These are phyloP conservation scores for Aspergillus flavus DNA, from an alignment of 2,329 filamentous ascomycete species.

Conservation along the genomic window DNA sequence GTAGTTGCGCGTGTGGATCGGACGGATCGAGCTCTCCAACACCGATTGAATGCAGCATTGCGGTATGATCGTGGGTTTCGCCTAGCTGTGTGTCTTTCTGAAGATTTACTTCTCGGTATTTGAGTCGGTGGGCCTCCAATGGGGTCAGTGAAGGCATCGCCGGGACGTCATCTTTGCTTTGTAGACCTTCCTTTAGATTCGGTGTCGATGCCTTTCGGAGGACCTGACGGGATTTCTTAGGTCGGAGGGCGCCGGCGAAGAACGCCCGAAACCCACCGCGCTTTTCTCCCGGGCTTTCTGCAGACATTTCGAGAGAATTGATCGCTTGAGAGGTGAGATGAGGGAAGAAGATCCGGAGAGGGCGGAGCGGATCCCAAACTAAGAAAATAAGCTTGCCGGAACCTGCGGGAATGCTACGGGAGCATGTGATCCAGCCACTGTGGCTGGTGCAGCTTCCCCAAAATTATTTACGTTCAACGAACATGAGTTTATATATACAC, in stretches of 20 bases:
- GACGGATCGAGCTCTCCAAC: constrained; percentile 31
- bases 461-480: too few species aligned
- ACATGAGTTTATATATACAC: background rate
- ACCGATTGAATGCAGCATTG: constrained; percentile 39
- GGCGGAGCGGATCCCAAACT: background rate
- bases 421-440: constrained; percentile 8
- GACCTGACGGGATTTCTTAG: constrained; percentile 41
- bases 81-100: constrained; percentile 40
- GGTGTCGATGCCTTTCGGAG: constrained; percentile 37
- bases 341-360: background rate
- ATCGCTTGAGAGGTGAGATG: background rate
- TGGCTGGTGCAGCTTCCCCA: background rate
- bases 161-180: constrained; percentile 28
- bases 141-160: constrained; percentile 36
- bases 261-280: constrained; percentile 32
- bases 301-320: constrained; percentile 28
- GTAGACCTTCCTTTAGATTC: constrained; percentile 28
- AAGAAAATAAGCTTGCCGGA: background rate
- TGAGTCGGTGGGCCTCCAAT: constrained; percentile 36
- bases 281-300: constrained; percentile 34
- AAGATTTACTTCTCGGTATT: constrained; percentile 32
- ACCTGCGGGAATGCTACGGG: background rate
- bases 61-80: constrained; percentile 39
- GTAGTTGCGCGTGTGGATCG: constrained; percentile 14
- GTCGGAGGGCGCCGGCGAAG: constrained; percentile 32